These are phyloP conservation scores for Omphalotus olearius DNA, from an alignment of 1,284 basidiomycete genomes.

Conservation along the genomic window DNA sequence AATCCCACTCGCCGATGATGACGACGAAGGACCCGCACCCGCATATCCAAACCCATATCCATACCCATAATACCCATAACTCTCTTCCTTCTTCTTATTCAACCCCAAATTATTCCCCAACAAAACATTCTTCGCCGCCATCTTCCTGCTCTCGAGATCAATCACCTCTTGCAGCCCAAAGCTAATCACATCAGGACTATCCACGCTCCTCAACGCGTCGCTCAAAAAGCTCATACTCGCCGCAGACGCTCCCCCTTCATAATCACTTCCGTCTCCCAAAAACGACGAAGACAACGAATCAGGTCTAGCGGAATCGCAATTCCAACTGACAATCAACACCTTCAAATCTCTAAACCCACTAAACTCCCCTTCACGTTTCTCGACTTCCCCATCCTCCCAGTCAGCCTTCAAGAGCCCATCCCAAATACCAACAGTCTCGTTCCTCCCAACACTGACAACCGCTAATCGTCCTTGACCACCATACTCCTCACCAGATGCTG, in stretches of 20 bases:
- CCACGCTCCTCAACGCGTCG: constrained; percentile 65
- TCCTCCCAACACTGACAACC: constrained; percentile 77
- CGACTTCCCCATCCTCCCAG: constrained; percentile 84
- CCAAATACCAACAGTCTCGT: constrained; percentile 80
- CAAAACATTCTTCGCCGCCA: constrained; percentile 88
- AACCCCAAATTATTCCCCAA: constrained; percentile 38
- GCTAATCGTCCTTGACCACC: constrained; percentile 43
- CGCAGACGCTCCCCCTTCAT: background rate
- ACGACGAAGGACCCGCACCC: constrained; percentile 6
- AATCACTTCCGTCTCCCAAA: constrained; percentile 30
- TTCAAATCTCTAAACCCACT: constrained; percentile 78
- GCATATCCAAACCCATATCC: too few species aligned
- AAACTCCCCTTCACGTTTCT: constrained; percentile 73
- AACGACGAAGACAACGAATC: constrained; percentile 47
- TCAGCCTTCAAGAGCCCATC: constrained; percentile 84
- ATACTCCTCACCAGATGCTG: constrained; percentile 29
- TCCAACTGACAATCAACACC: constrained; percentile 89
- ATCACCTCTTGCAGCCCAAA: constrained; percentile 97
- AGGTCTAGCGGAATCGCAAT: constrained; percentile 87
- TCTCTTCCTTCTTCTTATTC: background rate
- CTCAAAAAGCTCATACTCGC: constrained; percentile 74
- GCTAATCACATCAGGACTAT: constrained; percentile 82
- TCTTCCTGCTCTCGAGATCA: constrained; percentile 87
- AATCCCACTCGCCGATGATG: background rate
- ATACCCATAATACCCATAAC: constrained; percentile 1